Conservation (phyloP, 805 yeast genomes). For the Monosporozyma yasuniensis region DNA sequence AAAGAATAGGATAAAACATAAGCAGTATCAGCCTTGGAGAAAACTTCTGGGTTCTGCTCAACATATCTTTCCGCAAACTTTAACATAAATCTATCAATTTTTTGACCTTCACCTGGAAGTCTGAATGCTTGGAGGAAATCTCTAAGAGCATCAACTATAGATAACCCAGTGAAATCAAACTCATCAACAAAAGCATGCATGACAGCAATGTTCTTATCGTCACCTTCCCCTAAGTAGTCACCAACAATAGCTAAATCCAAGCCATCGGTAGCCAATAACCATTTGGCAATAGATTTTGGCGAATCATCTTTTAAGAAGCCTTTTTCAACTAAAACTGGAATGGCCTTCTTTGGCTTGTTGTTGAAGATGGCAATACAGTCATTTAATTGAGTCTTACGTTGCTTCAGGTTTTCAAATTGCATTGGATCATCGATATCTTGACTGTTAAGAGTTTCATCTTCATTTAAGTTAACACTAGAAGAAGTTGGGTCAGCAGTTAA, state of each 20-base stretch:
- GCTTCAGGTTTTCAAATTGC: conserved; percentile 79
- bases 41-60: conserved; percentile 78
- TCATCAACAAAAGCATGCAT: conserved; percentile 92
- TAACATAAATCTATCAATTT: conserved; percentile 92
- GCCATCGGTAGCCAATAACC: conserved; percentile 64
- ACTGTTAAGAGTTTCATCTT: conserved; percentile 13
- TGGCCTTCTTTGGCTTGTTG: conserved; percentile 75
- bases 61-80: conserved; percentile 91
- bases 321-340: conserved; percentile 49
- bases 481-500: conserved; percentile 2
- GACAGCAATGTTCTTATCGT: conserved; percentile 61
- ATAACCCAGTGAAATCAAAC: conserved; percentile 61
- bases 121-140: conserved; percentile 78
- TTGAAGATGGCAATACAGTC: conserved; percentile 77
- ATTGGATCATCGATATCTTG: conserved; percentile 58
- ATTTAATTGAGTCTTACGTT: conserved; percentile 68
- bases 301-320: conserved; percentile 54
- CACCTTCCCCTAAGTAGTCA: conserved; percentile 86
- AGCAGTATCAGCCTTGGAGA: conserved; percentile 89
- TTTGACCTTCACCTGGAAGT: conserved; percentile 97
- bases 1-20: conserved; percentile 88
- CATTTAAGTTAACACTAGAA: conserved; percentile 7
- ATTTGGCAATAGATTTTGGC: conserved; percentile 64
- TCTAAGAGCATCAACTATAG: conserved; percentile 82
- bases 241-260: conserved; percentile 81